Base-by-base conservation (phyloP, 2,329 filamentous ascomycete genomes). In the Cordyceps javanica region DNA sequence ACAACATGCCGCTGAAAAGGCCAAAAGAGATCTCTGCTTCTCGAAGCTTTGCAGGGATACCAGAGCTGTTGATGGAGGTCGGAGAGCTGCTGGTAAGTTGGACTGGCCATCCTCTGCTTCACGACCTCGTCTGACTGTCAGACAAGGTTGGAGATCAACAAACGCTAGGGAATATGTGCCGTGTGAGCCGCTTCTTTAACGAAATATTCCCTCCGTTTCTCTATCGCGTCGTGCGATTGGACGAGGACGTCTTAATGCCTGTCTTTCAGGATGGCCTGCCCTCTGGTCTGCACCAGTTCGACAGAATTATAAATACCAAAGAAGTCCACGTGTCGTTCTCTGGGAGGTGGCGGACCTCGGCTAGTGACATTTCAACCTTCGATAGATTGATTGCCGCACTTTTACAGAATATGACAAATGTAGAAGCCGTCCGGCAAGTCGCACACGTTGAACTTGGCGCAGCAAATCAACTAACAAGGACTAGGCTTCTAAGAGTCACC, bases 41-140 rank as follows among this genome's bases (percentile, higher is more conserved):
- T n/a, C 38, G 30, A 57, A 14, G 45, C 55, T n/a, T 54, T 62
- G 41, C 62, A 65, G 23, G 60, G 14, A 63, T 60, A 4, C 50
- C 51, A 5, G 48, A 51, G 48, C 32, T 51, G 13, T 3, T 39
- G 11, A 2, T 26, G 13, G 13, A 3, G 2, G 14, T 51, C 9
- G 48, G 13, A 39, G 21, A 39, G 6, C 3, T 39, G 14, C 21
- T 39, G 32, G 48, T 51, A 7, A 10, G 48, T 21, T 25, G 14
- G n/a, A 9, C 30, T 7, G 9, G 5, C n/a, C 30, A 7, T 16
- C 14, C 42, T 3, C 3, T 23, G 3, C 5, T 6, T 3, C 19
- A 16, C 3, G 21, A 26, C 10, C n/a, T 1, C 14, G 28, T 11
- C 32, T 51, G 14, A 51, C 32, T 5, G 16, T 19, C 5, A 25